Base-by-base conservation (phyloP, 1,284 basidiomycete genomes). In the Boletus calvinii region DNA sequence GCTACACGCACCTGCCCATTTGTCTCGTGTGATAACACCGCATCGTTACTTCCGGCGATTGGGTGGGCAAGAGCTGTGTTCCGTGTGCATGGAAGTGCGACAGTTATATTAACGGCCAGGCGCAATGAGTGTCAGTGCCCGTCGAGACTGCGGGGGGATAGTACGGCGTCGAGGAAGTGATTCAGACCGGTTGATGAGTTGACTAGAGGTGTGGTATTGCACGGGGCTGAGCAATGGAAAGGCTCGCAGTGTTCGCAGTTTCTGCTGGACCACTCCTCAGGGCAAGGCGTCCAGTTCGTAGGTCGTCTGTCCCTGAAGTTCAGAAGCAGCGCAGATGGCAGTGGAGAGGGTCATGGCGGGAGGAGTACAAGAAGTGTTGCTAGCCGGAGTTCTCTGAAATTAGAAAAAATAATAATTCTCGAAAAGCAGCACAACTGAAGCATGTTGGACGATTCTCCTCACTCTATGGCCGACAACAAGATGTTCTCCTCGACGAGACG, bases 301-400 rank as follows among this genome's bases (percentile, higher is more conserved):
- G 39, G 47, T 45, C 42, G n/a, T 45, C 45, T 24, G 46, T 26
- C 49, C 43, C 47, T 20, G 35, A 40, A n/a, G 45, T 49, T 51
- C 48, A 36, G 48, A 57, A 53, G 55, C 34, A 45, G 34, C 41
- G 31, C 46, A 53, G 43, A 49, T 46, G 29, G 48, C 40, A 56
- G 48, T 39, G 24, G 39, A 26, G 39, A 50, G 26, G 54, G 57
- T 55, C 66, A 62, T 69, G 64, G 45, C 50, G 53, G 67, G 55
- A 62, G 42, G 64, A 64, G 56, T 58, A 47, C 48, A 66, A 69
- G 63, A 59, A 65, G 60, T 56, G 48, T 67, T 62, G 41, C 44
- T 62, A 68, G 61, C 64, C 62, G 60, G 64, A 58, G 54, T 68
- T 66, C 55, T 56, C 54, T 63, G 57, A 62, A 67, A 69, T 66